phyloP scores from a whole-genome alignment of 176 grass and related monocot genomes.

The Aegilops sharonensis region DNA sequence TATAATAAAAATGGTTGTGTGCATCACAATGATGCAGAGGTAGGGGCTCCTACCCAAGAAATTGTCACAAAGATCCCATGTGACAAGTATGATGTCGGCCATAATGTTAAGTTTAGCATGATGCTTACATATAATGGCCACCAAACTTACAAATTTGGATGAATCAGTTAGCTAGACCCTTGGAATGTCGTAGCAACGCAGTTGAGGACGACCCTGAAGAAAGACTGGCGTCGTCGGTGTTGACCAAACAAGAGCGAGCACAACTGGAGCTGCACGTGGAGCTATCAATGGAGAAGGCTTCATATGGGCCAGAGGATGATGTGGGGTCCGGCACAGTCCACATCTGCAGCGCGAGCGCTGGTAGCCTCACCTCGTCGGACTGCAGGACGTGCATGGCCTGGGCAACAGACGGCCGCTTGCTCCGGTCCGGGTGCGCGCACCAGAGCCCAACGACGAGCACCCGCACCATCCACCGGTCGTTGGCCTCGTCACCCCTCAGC shows the following conservation, averaged over 20 bases:
- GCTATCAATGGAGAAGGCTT: background rate
- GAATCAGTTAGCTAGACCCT: no score
- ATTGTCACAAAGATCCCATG: no score
- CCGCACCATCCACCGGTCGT: background rate
- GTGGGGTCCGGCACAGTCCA: background rate
- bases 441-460: background rate
- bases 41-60: no score
- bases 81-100: no score
- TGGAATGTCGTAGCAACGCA: background rate
- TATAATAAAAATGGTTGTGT: no score
- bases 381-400: background rate
- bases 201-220: background rate
- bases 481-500: background rate
- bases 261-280: background rate
- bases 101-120: no score
- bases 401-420: background rate
- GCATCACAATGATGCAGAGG: no score
- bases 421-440: background rate
- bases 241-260: background rate
- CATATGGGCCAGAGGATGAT: background rate
- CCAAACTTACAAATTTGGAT: no score
- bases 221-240: background rate
- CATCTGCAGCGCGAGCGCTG: background rate
- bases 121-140: no score
- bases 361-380: background rate